A percentile compares a stretch with the other conserved stretches of the same genome.
phyloP scores from a whole-genome alignment of 352 stramenopile genomes.

The Phytophthora ohioensis region DNA sequence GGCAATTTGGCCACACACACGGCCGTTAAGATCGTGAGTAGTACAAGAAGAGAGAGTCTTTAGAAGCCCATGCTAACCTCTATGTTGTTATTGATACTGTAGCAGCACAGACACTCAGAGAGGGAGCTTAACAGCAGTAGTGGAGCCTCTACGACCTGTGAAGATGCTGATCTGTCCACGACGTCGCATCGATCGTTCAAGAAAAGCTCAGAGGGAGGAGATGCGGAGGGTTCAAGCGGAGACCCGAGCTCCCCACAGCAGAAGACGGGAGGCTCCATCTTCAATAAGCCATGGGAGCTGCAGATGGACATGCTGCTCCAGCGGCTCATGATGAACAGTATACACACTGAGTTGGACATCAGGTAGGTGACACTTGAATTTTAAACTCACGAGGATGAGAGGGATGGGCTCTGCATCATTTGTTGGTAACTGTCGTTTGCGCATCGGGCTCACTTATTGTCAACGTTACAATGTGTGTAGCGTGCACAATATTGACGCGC shows the following conservation, averaged over 20 bases:
- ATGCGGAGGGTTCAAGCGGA: slow-evolving; percentile 8
- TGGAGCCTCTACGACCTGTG: slow-evolving; percentile 29
- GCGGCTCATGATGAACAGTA: slow-evolving; percentile 85
- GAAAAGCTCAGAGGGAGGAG: slow-evolving; percentile 28
- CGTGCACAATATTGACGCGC: slow-evolving; percentile 80
- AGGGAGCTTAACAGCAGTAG: slow-evolving; percentile 33
- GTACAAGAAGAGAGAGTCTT: neutral
- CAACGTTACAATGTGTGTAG: slow-evolving; percentile 32
- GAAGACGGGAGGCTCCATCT: slow-evolving; percentile 16
- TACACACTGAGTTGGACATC: slow-evolving; percentile 78
- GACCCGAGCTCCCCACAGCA: slow-evolving; percentile 15
- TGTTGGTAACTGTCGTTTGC: slow-evolving; percentile 20
- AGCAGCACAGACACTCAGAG: slow-evolving; percentile 26
- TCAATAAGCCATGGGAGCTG: slow-evolving; percentile 79
- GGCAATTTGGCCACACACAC: slow-evolving; percentile 85
- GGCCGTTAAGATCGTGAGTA: slow-evolving; percentile 66
- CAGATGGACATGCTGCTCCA: slow-evolving; percentile 89
- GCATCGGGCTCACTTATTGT: slow-evolving; percentile 21
- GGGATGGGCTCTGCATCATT: slow-evolving; percentile 1
- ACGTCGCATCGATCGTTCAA: slow-evolving; percentile 29
- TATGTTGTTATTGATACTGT: slow-evolving; percentile 5
- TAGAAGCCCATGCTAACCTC: neutral
- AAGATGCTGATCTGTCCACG: slow-evolving; percentile 45
- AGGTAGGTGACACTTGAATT: slow-evolving; percentile 48
- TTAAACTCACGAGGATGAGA: neutral